Evolutionary conservation across 2,329 filamentous ascomycete species (phyloP), one percentile per base, ranked within the genome.

Genomic region (Neofusicoccum parvum): DNA sequence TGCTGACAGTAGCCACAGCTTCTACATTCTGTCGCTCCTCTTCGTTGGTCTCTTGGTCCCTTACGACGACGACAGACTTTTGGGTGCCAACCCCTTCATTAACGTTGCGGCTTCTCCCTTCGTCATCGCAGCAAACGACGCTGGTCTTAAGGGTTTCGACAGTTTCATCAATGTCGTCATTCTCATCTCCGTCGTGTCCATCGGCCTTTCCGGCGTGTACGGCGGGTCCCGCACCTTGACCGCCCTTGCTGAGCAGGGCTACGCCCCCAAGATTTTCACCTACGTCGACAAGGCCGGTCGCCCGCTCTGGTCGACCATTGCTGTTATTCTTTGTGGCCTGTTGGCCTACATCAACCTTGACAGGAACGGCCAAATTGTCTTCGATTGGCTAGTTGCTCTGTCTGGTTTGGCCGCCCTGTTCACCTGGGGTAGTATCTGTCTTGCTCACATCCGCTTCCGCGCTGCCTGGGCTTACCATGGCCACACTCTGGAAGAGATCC

Each of bases 91-190:
- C 27, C 85, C 81, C 64, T 81, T 82, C n/a, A 86, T 85, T 56
- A 87, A 93, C 74, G 87, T 89, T 49, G 87, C 88, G 32, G 90
- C 92, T 1, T 96, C 92, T 2, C 94, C 94, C 1, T 97, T 97
- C 76, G 94, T 97, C 71, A 96, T 97, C 72, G 92, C 94, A 68
- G 96, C 97, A 71, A 83, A 90, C 70, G 90, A 93, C 68, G 92
- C 93, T 1, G 90, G 92, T 9, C 96, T 97, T 71, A 80, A 86
- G 48, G 89, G 90, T 2, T 85, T 97, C 2, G 92, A 92, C 1
- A 94, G 91, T 0, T 86, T 97, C 63, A 96, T 97, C 90, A 97
- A 98, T 78, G 88, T 88, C n/a, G 92, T 97, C 67, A 97, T 97
- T 75, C 88, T 97, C 74, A 88, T 96, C 68, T 90, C 94, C 20